Evolutionary conservation across 805 yeast genomes (phyloP), one percentile per base, ranked within the genome.

Genomic region (Saturnispora saitoi): DNA sequence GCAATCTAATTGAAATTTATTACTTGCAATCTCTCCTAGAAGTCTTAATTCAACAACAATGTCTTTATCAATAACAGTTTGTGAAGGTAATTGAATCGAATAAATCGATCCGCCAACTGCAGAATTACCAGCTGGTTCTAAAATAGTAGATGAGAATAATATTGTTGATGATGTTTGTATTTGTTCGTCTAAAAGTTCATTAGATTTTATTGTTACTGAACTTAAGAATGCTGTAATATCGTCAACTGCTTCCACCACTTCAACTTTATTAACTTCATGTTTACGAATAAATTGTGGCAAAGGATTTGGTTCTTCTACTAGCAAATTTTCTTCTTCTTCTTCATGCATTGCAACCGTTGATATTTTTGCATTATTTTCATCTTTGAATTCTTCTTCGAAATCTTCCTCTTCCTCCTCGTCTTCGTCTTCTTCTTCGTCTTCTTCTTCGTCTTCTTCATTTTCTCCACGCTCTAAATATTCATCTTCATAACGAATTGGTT

Each of bases 71-170:
- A 56, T 45, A 10, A 60, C 56, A 19, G 76, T 73, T 40, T 67
- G 65, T 11, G 70, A 61, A 11, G 83, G 80, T 46, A 81, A 61
- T 14, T 69, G 67, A 22, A 78, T 52, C 5, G 79, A 55, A 55
- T 68, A 74, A 10, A 72, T 67, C 15, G 66, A 58, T 1, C 68
- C 61, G 19, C 64, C 65, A 61, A 40, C 61, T 65, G 29, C 65
- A 54, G 14, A 51, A 42, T 55, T 55, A n/a, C 54, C 58, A 4
- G 55, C 51, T 7, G 78, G 70, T 19, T 64, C 64, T 37, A 71
- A 41, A 36, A 64, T 54, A 47, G 56, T 51, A 37, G 52, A 56
- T 49, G 63, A 66, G 48, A 59, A 48, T 15, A 53, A 24, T 28
- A 40, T 9, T 24, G 46, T 20, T 8, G 24, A 34, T 26, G 29